Evolutionary conservation across 352 stramenopile species (phyloP).

Genomic region (Phytophthora meadii): DNA sequence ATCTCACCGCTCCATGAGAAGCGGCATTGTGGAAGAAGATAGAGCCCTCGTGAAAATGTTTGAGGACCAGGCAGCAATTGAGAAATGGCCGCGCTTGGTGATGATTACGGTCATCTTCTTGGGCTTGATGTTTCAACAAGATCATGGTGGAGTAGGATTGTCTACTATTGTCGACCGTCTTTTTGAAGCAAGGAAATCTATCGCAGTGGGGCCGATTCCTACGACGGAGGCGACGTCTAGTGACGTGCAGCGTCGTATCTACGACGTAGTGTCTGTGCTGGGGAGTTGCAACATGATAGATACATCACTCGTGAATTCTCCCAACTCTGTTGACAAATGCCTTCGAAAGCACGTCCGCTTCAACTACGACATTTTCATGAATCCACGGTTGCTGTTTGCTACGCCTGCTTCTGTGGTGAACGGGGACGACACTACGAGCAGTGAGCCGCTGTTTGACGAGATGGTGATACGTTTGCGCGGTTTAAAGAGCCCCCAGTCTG

Average conservation of each 20-base stretch:
- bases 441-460: constrained; percentile 6
- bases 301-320: constrained; percentile 21
- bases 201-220: constrained; percentile 22
- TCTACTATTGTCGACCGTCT: constrained; percentile 52
- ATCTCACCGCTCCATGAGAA: not conserved
- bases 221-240: constrained; percentile 29
- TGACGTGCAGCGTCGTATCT: constrained; percentile 68
- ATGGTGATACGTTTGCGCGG: not conserved
- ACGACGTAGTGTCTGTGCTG: constrained; percentile 74
- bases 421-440: constrained; percentile 4
- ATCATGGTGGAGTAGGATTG: constrained; percentile 36
- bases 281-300: constrained; percentile 57
- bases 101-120: constrained; percentile 63
- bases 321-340: constrained; percentile 28
- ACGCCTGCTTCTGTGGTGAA: constrained; percentile 5
- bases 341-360: constrained; percentile 61
- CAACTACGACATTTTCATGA: constrained; percentile 63
- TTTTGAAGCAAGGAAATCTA: constrained; percentile 49
- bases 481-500: constrained; percentile 4
- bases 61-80: constrained; percentile 46
- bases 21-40: constrained; percentile 51
- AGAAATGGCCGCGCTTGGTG: constrained; percentile 68
- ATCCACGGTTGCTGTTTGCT: constrained; percentile 40
- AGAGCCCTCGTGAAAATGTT: constrained; percentile 50
- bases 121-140: constrained; percentile 58